These are phyloP conservation scores for Fusarium mangiferae DNA, from an alignment of 2,329 filamentous ascomycete genomes.

Conservation along the genomic window DNA sequence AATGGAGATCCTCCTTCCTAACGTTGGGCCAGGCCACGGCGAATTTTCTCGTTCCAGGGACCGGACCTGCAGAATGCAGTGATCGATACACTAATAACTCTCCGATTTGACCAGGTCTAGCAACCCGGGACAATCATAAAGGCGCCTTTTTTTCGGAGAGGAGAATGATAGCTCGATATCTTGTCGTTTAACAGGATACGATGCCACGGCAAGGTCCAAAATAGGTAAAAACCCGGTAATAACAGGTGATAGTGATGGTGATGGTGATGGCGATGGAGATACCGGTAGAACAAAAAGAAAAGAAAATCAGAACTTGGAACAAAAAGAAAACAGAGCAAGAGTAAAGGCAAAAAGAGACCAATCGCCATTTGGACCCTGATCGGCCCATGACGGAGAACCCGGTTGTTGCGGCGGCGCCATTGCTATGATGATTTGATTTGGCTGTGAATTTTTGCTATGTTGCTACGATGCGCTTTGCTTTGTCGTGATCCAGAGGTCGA, in stretches of 20 bases:
- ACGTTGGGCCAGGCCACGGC: background rate
- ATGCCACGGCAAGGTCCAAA: constrained; percentile 3
- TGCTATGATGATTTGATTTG: constrained; percentile 3
- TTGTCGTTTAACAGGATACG: background rate
- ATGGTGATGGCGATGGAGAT: background rate
- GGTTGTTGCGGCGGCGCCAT: constrained; percentile 4
- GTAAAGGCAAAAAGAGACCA: background rate
- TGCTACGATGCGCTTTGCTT: background rate
- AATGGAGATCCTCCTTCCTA: background rate
- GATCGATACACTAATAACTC: constrained; percentile 16
- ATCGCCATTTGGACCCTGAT: constrained; percentile 19
- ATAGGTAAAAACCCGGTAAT: background rate
- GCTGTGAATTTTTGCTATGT: background rate
- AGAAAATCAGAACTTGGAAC: background rate
- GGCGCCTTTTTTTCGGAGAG: background rate
- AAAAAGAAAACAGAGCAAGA: background rate
- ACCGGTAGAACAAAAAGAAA: background rate
- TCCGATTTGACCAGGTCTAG: constrained; percentile 13
- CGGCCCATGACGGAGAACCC: constrained; percentile 9
- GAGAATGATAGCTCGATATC: background rate
- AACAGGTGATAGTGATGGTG: background rate
- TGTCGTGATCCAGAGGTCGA: constrained; percentile 27
- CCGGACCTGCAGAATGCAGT: constrained; percentile 23
- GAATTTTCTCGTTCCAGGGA: constrained; percentile 17
- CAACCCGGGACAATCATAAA: constrained; percentile 5